Evolutionary conservation across 2,329 filamentous ascomycete genomes (phyloP), one percentile per base, ranked within the genome.

Genomic region (Cercospora sp.): DNA sequence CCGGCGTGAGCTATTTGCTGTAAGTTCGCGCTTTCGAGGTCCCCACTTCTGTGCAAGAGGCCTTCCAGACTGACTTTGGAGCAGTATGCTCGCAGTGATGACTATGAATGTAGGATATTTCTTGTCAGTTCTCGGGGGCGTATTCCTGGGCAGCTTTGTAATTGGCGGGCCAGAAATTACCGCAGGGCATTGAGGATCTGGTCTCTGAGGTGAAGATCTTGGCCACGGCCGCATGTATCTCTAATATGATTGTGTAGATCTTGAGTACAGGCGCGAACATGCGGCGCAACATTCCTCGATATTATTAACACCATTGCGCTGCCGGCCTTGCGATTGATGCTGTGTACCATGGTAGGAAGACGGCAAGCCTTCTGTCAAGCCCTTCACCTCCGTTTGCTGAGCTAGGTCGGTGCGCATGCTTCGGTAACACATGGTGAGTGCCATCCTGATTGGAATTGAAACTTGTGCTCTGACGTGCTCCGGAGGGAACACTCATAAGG

Each of bases 81-180:
- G 13, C 73, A 97, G 93, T 62, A 97, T 97, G 93, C 81, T 97
- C 80, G 91, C 91, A 10, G 90, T 95, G 75, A 97, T 94, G 92
- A 93, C 91, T 1, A 89, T 91, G 85, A 94, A 94, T 74, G 86
- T 94, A 12, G 92, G 91, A 12, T 94, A 94, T 77, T 93, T 94
- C 78, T 80, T 92, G 66, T 92, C 91, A 0, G 85, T 94, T 13
- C 83, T 95, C 9, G 89, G 83, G 5, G 90, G 90, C 13, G 86
- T 89, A 1, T 97, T 97, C 76, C 75, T 95, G n/a, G 94, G 94
- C n/a, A 55, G 49, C 9, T 55, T 55, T 55, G 49, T 55, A 1
- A 16, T 55, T 1, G 49, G 49, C 26, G 49, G 49, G 7, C 49
- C 24, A 28, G 49, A 55, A 55, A 26, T 55, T n/a, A 26, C 49